A percentile compares a stretch with the other conserved stretches of the same genome.
Evolutionary conservation across 345 rosid species (phyloP).

Genomic region (Populus euphratica): DNA sequence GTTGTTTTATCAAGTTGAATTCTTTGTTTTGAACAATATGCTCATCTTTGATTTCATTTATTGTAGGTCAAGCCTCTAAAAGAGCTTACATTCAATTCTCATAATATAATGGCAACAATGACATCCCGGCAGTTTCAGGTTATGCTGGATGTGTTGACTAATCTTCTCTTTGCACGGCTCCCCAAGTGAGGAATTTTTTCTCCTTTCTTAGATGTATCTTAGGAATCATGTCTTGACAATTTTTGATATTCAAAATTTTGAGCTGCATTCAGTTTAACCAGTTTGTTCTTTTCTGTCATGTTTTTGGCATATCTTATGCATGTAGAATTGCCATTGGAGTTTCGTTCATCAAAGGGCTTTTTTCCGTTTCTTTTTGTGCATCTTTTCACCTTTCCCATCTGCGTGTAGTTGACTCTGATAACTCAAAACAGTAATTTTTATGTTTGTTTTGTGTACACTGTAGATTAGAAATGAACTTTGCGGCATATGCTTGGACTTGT

Average conservation of each 20-base stretch:
- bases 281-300: background rate
- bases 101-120: constrained; percentile 85
- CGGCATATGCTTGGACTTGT: background rate
- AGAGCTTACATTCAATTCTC: constrained; percentile 87
- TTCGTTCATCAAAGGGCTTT: background rate
- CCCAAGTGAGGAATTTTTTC: constrained; percentile 69
- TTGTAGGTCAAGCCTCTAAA: constrained; percentile 93
- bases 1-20: background rate
- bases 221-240: background rate
- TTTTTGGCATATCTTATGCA: background rate
- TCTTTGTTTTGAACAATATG: constrained; percentile 1
- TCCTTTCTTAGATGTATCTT: background rate
- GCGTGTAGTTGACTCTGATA: background rate
- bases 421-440: background rate
- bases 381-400: background rate
- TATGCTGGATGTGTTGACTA: constrained; percentile 92
- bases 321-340: background rate
- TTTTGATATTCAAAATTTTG: background rate
- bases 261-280: background rate
- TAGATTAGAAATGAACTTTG: background rate
- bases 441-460: background rate
- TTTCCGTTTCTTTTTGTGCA: background rate
- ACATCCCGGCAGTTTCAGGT: constrained; percentile 97
- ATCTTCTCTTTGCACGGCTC: constrained; percentile 94
- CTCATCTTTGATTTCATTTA: constrained; percentile 16